Evolutionary conservation across 23 red algal genomes (phyloP).

Genomic region (Cyanidiococcus yangmingshanensis): DNA sequence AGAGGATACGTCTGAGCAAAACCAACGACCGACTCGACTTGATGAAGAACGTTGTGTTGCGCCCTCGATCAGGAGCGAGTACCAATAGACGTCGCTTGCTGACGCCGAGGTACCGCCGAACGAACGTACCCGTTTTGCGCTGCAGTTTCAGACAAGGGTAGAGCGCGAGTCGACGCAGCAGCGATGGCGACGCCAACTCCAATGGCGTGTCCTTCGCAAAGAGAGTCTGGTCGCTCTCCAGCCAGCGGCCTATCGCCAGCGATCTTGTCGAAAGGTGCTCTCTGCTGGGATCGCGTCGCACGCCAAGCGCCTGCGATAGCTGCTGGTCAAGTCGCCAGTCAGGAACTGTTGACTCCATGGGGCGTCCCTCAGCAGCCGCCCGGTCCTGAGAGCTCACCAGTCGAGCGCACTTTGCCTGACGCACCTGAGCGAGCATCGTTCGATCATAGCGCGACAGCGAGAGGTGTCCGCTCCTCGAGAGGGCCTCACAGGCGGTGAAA

Average conservation of each 20-base stretch:
- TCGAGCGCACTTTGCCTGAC: not conserved
- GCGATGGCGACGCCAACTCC: not conserved
- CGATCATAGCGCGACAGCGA: not conserved
- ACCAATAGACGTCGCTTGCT: not conserved
- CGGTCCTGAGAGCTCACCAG: not conserved
- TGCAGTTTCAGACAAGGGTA: not conserved
- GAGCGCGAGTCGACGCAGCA: too few species aligned
- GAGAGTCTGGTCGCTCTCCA: not conserved
- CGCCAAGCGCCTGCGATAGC: not conserved
- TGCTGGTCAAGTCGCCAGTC: not conserved
- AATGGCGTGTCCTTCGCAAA: not conserved
- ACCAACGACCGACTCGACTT: not conserved
- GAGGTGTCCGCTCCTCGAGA: not conserved
- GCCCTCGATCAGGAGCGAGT: not conserved
- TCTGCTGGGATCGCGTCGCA: too few species aligned
- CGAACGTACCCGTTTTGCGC: too few species aligned
- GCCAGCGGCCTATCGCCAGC: too few species aligned
- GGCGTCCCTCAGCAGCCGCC: not conserved
- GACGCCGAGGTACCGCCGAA: too few species aligned
- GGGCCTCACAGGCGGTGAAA: conserved; percentile 24
- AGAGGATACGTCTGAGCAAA: not conserved
- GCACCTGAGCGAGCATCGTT: not conserved
- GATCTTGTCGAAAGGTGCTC: too few species aligned
- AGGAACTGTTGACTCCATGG: not conserved
- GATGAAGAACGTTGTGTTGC: not conserved